Evolutionary conservation across 2,329 filamentous ascomycete species (phyloP).

Genomic region (Botrytis byssoidea): DNA sequence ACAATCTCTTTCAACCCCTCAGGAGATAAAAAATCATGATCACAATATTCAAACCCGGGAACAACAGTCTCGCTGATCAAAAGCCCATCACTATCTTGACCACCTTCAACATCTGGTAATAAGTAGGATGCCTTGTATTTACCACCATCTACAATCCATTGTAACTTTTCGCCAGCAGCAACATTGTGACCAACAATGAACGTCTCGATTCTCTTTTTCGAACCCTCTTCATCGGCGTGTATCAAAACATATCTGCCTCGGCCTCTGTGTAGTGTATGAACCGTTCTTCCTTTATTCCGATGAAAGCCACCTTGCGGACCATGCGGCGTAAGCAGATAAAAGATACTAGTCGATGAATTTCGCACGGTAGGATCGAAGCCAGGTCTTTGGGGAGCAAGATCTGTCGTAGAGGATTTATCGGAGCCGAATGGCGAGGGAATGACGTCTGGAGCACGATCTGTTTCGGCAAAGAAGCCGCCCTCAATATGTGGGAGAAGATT

Average conservation of each 20-base stretch:
- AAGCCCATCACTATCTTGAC: constrained; percentile 45
- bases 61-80: constrained; percentile 68
- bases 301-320: constrained; percentile 61
- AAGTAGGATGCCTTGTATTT: constrained; percentile 66
- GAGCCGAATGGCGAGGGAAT: constrained; percentile 56
- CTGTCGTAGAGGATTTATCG: constrained; percentile 41
- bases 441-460: constrained; percentile 51
- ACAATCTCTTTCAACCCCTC: constrained; percentile 53
- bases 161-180: constrained; percentile 56
- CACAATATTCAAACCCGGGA: constrained; percentile 64
- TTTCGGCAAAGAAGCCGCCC: constrained; percentile 64
- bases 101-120: constrained; percentile 46
- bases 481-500: constrained; percentile 56
- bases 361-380: constrained; percentile 46
- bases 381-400: constrained; percentile 40
- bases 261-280: constrained; percentile 65
- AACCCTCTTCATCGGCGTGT: constrained; percentile 50
- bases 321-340: constrained; percentile 60
- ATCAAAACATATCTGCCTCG: constrained; percentile 64
- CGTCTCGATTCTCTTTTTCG: constrained; percentile 54
- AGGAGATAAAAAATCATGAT: constrained; percentile 63
- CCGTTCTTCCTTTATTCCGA: constrained; percentile 58
- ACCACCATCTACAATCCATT: constrained; percentile 68
- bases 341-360: constrained; percentile 59
- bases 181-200: constrained; percentile 63